A percentile compares a stretch with the other conserved stretches of the same genome.
phyloP scores from a whole-genome alignment of 139 green algal genomes.

The Picochlorum sp. region DNA sequence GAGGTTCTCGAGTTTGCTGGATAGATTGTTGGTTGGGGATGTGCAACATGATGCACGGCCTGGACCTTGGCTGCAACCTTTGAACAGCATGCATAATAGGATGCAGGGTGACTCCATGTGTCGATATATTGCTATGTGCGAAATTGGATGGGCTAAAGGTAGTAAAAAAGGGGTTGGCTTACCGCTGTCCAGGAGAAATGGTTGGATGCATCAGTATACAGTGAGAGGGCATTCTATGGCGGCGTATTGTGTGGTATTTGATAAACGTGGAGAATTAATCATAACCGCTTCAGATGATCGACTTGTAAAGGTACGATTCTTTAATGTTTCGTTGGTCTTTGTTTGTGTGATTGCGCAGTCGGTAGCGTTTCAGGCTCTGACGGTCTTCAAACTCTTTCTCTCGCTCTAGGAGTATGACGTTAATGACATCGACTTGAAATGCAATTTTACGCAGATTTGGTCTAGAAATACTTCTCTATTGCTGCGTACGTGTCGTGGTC shows the following conservation, averaged over 20 bases:
- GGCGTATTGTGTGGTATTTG: constrained; percentile 62
- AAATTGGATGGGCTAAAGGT: not conserved
- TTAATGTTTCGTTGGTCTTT: no score
- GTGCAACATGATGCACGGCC: not conserved
- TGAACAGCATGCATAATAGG: not conserved
- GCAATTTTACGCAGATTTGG: no score
- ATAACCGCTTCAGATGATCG: constrained; percentile 74
- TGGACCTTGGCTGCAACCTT: not conserved
- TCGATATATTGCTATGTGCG: not conserved
- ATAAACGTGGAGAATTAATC: constrained; percentile 34
- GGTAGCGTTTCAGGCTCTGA: constrained; percentile 1
- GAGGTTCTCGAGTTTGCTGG: not conserved
- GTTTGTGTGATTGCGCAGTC: no score
- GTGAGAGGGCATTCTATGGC: constrained; percentile 53
- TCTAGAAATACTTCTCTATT: constrained; percentile 41
- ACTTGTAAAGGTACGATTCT: constrained; percentile 77
- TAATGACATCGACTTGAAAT: constrained; percentile 22
- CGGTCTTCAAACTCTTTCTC: not conserved
- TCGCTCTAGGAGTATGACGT: not conserved
- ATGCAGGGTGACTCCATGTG: not conserved
- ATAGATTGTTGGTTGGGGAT: not conserved
- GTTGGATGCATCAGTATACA: constrained; percentile 36
- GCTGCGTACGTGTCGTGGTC: constrained; percentile 37
- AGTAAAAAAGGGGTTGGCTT: not conserved
- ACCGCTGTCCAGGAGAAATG: not conserved